Evolutionary conservation across 495 filamentous ascomycete genomes (phyloP), one percentile per base, ranked within the genome.

Genomic region (Lophium mytilinum): DNA sequence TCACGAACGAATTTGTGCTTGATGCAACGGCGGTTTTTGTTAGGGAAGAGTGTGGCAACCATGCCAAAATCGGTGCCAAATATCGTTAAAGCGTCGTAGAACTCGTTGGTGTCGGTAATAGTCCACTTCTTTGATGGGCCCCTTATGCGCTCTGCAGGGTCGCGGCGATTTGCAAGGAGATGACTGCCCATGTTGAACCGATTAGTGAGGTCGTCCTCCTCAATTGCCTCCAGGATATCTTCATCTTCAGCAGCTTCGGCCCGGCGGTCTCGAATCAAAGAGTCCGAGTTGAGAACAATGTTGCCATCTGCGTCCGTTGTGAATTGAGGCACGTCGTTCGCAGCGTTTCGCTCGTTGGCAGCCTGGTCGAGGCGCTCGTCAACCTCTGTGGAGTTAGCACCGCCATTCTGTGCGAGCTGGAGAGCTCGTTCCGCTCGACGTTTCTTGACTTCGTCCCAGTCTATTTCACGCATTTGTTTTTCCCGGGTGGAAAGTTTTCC

Each of bases 11-110:
- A 98, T 69, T 97, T 98, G 46, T 86, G 71, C 73, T 96, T 96
- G 68, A 97, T 83, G 62, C 89, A 83, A 15, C 84, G 81, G 49
- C 93, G 77, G 21, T 76, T 87, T 18, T 86, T 79, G 33, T 81
- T 81, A 0, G 83, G 82, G 66, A 98, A 95, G 76, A 96, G 76
- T 57, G 81, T 83, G 63, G 82, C 80, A 64, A 98, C 94, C 62
- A 89, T 87, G 70, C 84, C 80, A 67, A 97, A 97, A 68, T 97
- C 90, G 0, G 90, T 96, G 30, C 93, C 94, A 67, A 94, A 96
- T 79, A 88, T 89, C 30, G 80, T 74, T 1, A 98, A 75, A 0
- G 85, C 86, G 17, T 86, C 77, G 68, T 95, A 97, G 72, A 97
- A 97, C 30, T 83, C 72, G 34, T 92, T 88, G 3, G 88, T 95